Evolutionary conservation across 2,329 filamentous ascomycete species (phyloP), one percentile per base, ranked within the genome.

Genomic region (Epichloe brachyelytri): DNA sequence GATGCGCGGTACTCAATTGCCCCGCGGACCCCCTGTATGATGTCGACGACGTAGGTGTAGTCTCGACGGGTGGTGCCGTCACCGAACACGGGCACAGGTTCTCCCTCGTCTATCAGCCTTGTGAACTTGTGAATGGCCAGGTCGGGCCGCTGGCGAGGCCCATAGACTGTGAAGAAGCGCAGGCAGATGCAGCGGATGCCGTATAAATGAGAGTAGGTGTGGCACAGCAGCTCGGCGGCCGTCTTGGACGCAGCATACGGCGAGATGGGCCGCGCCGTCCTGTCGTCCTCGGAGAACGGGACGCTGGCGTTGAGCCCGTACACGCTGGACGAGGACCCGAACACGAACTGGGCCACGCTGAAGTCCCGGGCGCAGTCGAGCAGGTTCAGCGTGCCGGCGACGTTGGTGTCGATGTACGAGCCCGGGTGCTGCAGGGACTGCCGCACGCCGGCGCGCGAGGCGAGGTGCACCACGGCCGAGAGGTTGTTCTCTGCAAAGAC

Each of bases 81-180:
- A 8, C 58, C 58, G 36, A 60, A 60, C 3, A 60, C 53, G 20
- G 59, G 58, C 11, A 60, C 56, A 11, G 58, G 54, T 50, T 56
- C 56, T 4, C 56, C 59, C 17, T 55, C 51, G 49, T 43, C 39
- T 17, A 60, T 60, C 15, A 60, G 46, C 36, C 3, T 38, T 15
- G 36, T 38, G 14, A 60, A 60, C 37, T 60, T 60, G 51, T 58
- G 54, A 33, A 60, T 59, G 7, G 58, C 58, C 40, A 60, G 50
- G 39, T 60, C 59, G 2, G 59, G 58, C 5, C 59, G 59, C 49
- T 60, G 58, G 8, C 58, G 55, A 11, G 58, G 50, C 40, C 59
- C 59, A 40, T 61, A 61, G 11, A 59, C 59, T 33, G 56, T 60
- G 47, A 60, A 60, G 55, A 60, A 59, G n/a, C 58, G 51, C 11